phyloP scores from a whole-genome alignment of 345 rosid species.

The Citrus cavaleriei region DNA sequence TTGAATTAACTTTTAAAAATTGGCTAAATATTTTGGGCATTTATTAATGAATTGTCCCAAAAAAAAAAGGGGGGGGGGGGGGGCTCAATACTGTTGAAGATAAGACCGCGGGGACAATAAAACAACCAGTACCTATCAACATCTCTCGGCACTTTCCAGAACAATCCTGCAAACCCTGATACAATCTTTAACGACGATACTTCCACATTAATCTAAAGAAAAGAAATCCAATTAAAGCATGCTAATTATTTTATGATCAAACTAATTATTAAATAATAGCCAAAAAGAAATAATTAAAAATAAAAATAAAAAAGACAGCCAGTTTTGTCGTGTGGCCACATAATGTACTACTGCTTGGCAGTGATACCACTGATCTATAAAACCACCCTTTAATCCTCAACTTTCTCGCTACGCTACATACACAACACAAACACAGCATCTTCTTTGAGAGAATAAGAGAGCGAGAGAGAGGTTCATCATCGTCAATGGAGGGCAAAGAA shows the following conservation, averaged over 20 bases:
- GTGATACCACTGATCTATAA: constrained; percentile 24
- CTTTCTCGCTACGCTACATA: not conserved
- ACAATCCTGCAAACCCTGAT: constrained; percentile 17
- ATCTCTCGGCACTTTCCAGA: constrained; percentile 34
- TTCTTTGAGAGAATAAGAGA: not conserved
- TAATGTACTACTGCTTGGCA: not conserved
- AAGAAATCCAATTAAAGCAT: not conserved
- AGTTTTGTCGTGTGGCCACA: not conserved
- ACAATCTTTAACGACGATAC: too few species aligned
- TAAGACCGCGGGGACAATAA: constrained; percentile 15
- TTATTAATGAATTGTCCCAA: too few species aligned
- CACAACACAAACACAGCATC: not conserved
- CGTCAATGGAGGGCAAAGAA: constrained; percentile 59
- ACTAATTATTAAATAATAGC: not conserved
- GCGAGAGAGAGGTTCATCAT: not conserved
- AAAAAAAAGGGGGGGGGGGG: too few species aligned
- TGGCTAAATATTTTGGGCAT: not conserved
- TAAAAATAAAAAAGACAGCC: constrained; percentile 1
- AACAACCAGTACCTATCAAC: constrained; percentile 26
- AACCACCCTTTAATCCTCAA: constrained; percentile 2
- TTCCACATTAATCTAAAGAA: not conserved
- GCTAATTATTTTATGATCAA: not conserved
- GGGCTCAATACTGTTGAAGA: constrained; percentile 3
- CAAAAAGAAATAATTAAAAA: not conserved
- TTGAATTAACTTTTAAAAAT: not conserved